Conservation (phyloP, 2,329 filamentous ascomycete species). For the Neofusicoccum laricinum region DNA sequence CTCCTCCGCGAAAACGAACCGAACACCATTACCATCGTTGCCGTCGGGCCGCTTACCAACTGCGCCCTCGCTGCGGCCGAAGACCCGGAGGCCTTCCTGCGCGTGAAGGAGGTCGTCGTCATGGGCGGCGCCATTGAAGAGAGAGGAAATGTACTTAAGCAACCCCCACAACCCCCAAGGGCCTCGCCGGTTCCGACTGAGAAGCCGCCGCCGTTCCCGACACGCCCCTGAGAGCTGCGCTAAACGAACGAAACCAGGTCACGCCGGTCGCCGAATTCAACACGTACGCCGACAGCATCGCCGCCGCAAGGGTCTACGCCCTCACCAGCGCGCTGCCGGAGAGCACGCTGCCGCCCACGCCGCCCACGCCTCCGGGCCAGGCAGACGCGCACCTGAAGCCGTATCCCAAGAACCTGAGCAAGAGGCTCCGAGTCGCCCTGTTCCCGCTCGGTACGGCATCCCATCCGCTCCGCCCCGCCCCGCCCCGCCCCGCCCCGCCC, state of each 20-base stretch:
- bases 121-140: constrained; percentile 87
- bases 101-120: constrained; percentile 84
- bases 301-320: constrained; percentile 48
- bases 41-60: constrained; percentile 90
- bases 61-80: constrained; percentile 82
- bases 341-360: constrained; percentile 72
- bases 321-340: constrained; percentile 58
- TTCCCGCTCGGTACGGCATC: constrained; percentile 42
- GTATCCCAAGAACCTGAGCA: constrained; percentile 42
- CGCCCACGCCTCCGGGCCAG: constrained; percentile 42
- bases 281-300: constrained; percentile 72
- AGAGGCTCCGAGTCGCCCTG: constrained; percentile 43
- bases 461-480: fast-evolving
- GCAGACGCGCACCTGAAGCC: constrained; percentile 26
- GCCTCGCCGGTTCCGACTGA: constrained; percentile 36
- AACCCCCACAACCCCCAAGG: constrained; percentile 17
- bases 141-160: constrained; percentile 64
- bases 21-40: constrained; percentile 84
- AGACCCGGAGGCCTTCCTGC: constrained; percentile 85
- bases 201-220: constrained; percentile 40
- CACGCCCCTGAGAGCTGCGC: constrained; percentile 29
- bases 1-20: constrained; percentile 77
- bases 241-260: constrained; percentile 46
- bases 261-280: constrained; percentile 92
- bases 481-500: too few relatives aligned